phyloP scores from a whole-genome alignment of 441 rosid species.

The Bruguiera hainesii region DNA sequence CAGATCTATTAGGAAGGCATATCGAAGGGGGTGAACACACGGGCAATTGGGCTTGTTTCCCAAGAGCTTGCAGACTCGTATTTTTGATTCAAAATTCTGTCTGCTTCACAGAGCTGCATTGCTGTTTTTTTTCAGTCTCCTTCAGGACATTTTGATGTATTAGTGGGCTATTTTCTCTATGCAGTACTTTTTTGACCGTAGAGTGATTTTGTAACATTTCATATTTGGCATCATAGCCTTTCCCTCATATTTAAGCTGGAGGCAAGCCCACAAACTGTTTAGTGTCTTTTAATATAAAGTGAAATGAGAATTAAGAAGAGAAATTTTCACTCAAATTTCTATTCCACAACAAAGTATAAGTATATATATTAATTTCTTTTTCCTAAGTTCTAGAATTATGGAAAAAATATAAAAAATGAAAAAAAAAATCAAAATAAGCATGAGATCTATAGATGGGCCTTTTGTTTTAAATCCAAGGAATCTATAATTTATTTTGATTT shows the following conservation, averaged over 20 bases:
- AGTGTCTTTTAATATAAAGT: slow-evolving; percentile 8
- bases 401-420: too few species aligned
- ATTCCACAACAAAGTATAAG: too few species aligned
- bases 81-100: not conserved
- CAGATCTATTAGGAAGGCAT: not conserved
- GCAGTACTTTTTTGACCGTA: not conserved
- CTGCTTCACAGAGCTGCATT: not conserved
- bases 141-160: not conserved
- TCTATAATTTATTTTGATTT: too few species aligned
- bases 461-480: too few species aligned
- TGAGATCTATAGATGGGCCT: too few species aligned
- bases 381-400: too few species aligned
- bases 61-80: not conserved
- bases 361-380: too few species aligned
- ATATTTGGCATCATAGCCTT: too few species aligned
- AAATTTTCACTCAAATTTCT: too few species aligned
- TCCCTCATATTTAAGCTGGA: not conserved
- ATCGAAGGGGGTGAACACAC: not conserved
- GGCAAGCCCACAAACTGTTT: slow-evolving; percentile 19
- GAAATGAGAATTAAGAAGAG: too few species aligned
- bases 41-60: not conserved
- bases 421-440: too few species aligned
- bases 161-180: not conserved
- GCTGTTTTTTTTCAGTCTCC: not conserved
- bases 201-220: not conserved